Percentiles rank a stretch among this genome's conserved stretches.
These are phyloP conservation scores for Piloderma croceum DNA, from an alignment of 768 basidiomycete genomes.

Conservation along the genomic window DNA sequence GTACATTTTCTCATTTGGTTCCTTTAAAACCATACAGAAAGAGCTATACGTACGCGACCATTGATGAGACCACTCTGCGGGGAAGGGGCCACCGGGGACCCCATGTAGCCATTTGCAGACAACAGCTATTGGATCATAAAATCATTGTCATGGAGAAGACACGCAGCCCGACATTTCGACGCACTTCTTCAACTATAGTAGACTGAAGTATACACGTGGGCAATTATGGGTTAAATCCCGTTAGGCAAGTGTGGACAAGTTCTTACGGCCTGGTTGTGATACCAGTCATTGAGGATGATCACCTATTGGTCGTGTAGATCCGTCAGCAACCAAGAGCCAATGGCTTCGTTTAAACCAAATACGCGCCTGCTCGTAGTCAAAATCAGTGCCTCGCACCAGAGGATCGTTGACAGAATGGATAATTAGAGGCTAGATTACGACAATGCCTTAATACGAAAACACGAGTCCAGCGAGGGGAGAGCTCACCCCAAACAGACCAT, in stretches of 20 bases:
- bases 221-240: too few species aligned
- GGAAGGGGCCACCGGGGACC: background rate
- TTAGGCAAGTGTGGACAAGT: too few species aligned
- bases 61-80: slow-evolving; percentile 1
- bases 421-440: background rate
- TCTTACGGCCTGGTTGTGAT: slow-evolving; percentile 3
- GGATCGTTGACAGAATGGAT: slow-evolving; percentile 1
- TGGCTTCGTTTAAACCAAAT: too few species aligned
- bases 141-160: background rate
- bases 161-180: background rate
- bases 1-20: too few species aligned
- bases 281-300: background rate
- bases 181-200: background rate
- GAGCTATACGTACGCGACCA: too few species aligned
- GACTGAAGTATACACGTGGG: too few species aligned
- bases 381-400: background rate
- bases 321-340: too few species aligned
- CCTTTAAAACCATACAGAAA: too few species aligned
- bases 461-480: background rate
- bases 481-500: slow-evolving; percentile 8
- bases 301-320: too few species aligned
- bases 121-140: too few species aligned
- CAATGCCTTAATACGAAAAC: too few species aligned
- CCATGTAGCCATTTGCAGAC: background rate
- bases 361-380: slow-evolving; percentile 1